Percentiles rank a stretch among this genome's conserved stretches.
Conservation (phyloP, 2,329 filamentous ascomycete genomes). For the Arthroderma uncinatum region DNA sequence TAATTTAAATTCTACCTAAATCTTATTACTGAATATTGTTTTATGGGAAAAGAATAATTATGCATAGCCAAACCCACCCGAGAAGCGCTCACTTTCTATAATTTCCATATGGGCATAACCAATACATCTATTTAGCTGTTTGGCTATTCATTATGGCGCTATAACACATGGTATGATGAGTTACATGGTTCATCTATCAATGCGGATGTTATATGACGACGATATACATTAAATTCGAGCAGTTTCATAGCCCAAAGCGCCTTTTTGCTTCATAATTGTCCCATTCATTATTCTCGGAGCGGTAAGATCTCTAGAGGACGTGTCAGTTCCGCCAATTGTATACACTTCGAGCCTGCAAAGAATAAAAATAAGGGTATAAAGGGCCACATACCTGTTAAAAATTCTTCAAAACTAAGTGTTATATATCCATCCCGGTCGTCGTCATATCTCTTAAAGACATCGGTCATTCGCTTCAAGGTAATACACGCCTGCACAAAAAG, state of each 20-base stretch:
- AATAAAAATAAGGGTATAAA: not conserved
- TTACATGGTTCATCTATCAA: not conserved
- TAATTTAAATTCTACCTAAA: not conserved
- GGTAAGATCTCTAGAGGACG: conserved; percentile 8
- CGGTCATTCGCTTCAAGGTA: conserved; percentile 93
- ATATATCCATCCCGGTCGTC: conserved; percentile 92
- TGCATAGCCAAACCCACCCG: not conserved
- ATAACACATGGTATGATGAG: not conserved
- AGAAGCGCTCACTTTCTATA: not conserved
- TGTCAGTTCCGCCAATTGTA: not conserved
- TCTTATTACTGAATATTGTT: not conserved
- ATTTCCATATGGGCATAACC: not conserved
- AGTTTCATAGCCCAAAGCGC: not conserved
- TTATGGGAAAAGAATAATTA: not conserved
- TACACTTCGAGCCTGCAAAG: not conserved
- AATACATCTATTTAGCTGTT: not conserved
- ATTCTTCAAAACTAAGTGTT: conserved; percentile 71
- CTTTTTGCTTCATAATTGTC: not conserved
- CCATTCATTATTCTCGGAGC: conserved; percentile 11
- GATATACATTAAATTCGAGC: not conserved
- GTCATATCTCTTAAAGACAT: conserved; percentile 98
- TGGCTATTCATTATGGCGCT: not conserved
- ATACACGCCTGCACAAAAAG: conserved; percentile 97
- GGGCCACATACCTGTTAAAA: conserved; percentile 47
- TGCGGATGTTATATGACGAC: not conserved